Conservation (phyloP, 2,329 filamentous ascomycete genomes). For the Cladosporium sp. region DNA sequence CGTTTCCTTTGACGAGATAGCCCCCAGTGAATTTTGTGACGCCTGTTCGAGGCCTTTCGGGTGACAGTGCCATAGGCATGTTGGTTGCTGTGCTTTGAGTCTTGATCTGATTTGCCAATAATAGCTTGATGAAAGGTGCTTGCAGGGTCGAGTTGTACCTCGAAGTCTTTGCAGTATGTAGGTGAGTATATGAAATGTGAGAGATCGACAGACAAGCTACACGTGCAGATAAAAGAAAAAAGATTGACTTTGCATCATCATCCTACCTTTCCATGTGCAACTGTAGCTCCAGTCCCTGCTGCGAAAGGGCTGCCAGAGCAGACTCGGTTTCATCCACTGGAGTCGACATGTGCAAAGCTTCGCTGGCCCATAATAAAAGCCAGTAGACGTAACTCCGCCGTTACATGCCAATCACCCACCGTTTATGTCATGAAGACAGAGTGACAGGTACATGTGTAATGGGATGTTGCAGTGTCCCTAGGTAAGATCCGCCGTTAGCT, state of each 20-base stretch:
- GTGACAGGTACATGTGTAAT: background rate
- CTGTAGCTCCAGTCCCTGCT: no score
- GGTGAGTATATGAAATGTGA: background rate
- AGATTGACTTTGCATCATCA: background rate
- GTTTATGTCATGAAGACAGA: no score
- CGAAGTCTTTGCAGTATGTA: no score
- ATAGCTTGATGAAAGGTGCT: no score
- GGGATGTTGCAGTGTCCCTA: no score
- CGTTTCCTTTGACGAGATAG: constrained; percentile 64
- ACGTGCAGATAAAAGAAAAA: background rate
- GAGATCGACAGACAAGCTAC: background rate
- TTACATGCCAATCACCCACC: constrained; percentile 1
- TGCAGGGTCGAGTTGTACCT: no score
- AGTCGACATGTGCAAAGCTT: constrained; percentile 1
- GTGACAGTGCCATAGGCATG: constrained; percentile 40
- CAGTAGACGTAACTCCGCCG: constrained; percentile 1
- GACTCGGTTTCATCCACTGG: background rate
- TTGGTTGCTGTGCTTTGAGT: background rate
- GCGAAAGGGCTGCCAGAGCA: no score
- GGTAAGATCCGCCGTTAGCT: no score
- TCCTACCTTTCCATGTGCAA: background rate
- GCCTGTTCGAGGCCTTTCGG: constrained; percentile 38
- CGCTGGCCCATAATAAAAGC: background rate
- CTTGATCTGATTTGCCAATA: no score
- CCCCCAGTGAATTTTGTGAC: constrained; percentile 69